Base-by-base conservation (phyloP, 208 protist genomes). In the Blastocrithidia nonstop region DNA sequence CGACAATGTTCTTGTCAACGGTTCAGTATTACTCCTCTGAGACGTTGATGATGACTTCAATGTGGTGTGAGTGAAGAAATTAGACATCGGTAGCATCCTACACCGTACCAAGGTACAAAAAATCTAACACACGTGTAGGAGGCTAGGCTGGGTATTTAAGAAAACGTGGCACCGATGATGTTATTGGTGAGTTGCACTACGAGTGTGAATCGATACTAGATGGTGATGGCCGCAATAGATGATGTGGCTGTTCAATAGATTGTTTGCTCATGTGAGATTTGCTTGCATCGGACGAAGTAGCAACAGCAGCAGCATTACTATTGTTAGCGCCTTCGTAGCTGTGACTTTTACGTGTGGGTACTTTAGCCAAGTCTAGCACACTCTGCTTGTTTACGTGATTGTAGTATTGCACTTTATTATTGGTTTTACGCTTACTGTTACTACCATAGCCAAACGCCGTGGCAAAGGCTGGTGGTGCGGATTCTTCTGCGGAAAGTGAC, bases 1-100 rank as follows among this genome's bases (percentile, higher is more conserved):
- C 72, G 13, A 67, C 50, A 20, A 82, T 61, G 23, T 46, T 25
- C 22, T 60, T 57, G 37, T 84, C 66, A 0, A 75, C 74, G 13
- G 74, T 83, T 72, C 76, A 88, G 54, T 92, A 92, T 61, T 87
- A 66, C 58, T 88, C 83, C 25, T 59, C 61, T 0, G 78, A 92
- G 6, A 92, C 66, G 51, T 92, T 92, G 40, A 92, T 63, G 53
- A 92, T 85, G 29, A 61, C 74, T 17, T 45, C 52, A 24, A 92
- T 80, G 37, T 82, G 40, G 50, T 88, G 57, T 7, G 49, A 42
- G 11, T 39, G 45, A 7, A 92, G 41, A 47, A 92, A 88, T n/a
- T 29, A 60, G 1, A 63, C 66, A 42, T 92, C 65, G 29, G 75
- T 66, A 6, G 83, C 83, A 41, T 92, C 78, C 24, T 61, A 45